These are phyloP conservation scores for Aureobasidium sp. DNA, from an alignment of 2,329 filamentous ascomycete species.

Conservation along the genomic window DNA sequence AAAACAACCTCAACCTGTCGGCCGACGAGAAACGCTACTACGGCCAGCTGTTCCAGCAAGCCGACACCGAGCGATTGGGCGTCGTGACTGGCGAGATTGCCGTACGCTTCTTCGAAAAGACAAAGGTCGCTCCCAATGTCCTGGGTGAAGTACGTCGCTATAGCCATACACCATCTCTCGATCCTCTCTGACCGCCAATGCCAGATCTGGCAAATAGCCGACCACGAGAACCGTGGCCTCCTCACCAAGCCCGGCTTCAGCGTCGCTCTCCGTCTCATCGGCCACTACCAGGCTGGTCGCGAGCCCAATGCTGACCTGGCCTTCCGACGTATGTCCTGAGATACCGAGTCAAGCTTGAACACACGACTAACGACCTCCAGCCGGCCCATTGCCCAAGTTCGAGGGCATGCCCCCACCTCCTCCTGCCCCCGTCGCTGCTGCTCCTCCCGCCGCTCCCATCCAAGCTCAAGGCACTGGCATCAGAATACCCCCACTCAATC, in stretches of 20 bases:
- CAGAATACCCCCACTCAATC: constrained; percentile 79
- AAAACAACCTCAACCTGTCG: constrained; percentile 57
- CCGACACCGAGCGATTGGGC: constrained; percentile 83
- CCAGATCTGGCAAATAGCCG: constrained; percentile 98
- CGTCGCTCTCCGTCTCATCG: constrained; percentile 86
- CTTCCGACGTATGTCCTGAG: constrained; percentile 54
- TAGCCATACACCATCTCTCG: background rate
- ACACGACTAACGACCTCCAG: constrained; percentile 30
- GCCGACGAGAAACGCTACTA: constrained; percentile 91
- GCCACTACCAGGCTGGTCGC: constrained; percentile 84
- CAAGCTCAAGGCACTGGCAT: constrained; percentile 45
- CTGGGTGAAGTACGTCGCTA: constrained; percentile 68
- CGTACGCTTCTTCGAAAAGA: constrained; percentile 97
- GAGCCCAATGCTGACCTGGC: constrained; percentile 76
- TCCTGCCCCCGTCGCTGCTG: constrained; percentile 16
- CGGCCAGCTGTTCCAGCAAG: constrained; percentile 85
- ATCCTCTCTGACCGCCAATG: constrained; percentile 11
- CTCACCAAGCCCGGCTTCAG: constrained; percentile 90
- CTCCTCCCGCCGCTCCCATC: constrained; percentile 34
- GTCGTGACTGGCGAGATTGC: constrained; percentile 94
- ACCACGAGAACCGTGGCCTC: constrained; percentile 91
- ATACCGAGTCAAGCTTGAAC: background rate
- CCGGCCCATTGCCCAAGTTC: constrained; percentile 85
- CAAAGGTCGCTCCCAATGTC: constrained; percentile 74
- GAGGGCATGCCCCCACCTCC: constrained; percentile 60